Evolutionary conservation across 2,329 filamentous ascomycete genomes (phyloP), one percentile per base, ranked within the genome.

Genomic region (Cordyceps cateniannulata): DNA sequence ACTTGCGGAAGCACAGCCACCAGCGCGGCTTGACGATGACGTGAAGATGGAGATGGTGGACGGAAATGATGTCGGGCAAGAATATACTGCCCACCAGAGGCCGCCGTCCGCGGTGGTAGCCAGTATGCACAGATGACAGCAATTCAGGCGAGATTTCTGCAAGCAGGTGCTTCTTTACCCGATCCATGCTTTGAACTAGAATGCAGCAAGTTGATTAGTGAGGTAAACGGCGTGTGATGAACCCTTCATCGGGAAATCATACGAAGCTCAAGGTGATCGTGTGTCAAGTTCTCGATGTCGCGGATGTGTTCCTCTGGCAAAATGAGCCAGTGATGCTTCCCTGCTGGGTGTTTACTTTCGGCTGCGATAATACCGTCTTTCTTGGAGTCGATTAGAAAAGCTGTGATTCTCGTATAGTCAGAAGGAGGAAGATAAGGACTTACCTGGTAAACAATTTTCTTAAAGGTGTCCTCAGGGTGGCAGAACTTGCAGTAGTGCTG

Each of bases 31-130:
- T 44, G 16, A 61, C 35, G 10, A 64, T 62, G 25, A 64, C 61
- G 58, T 64, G 62, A 5, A 64, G 38, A 51, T 64, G 62, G 12
- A 64, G 27, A 44, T 64, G 62, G 8, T 61, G 62, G 9, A 64
- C 14, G 5, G 62, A 64, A 6, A 64, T 35, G 5, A 51, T 61
- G 32, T 64, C 62, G 6, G 61, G 61, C 32, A 14, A 60, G 10
- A 29, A 50, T 9, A 63, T 38, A 16, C 27, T 12, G 9, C 53
- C 18, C 0, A 56, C 5, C 6, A 56, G 42, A 14, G 5, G 27
- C n/a, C 53, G 53, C 24, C 53, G 53, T 3, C 53, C 53, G 35
- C 53, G 40, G 8, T 56, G 53, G 29, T 56, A 56, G 16, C 53
- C 53, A 1, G 53, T 22, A 3, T 25, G 24, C 10, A 56, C 27